A percentile compares a stretch with the other conserved stretches of the same genome.
Conservation (phyloP, 257 asterid genomes). For the Nicotiana obtusifolia region DNA sequence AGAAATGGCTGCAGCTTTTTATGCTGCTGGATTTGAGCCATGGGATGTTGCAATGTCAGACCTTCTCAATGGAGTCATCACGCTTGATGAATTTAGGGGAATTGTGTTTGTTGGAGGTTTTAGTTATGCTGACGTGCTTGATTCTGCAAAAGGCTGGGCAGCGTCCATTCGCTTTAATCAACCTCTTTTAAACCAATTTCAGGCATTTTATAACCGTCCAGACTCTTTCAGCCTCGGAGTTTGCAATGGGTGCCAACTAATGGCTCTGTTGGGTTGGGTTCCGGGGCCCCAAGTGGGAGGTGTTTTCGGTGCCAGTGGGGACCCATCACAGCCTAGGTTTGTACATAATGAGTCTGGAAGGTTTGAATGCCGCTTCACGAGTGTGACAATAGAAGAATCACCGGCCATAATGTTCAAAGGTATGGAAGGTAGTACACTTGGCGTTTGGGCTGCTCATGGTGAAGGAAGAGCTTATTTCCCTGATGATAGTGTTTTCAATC, state of each 20-base stretch:
- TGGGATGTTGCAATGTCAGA: constrained; percentile 95
- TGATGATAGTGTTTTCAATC: constrained; percentile 29
- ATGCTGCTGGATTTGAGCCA: constrained; percentile 89
- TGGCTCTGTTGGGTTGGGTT: constrained; percentile 96
- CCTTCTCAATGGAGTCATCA: constrained; percentile 60
- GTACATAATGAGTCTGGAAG: constrained; percentile 77
- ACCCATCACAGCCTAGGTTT: constrained; percentile 84
- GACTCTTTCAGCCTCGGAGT: constrained; percentile 94
- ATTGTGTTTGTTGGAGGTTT: constrained; percentile 87
- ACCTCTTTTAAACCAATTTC: constrained; percentile 67
- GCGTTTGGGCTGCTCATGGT: constrained; percentile 97
- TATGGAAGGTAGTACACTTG: constrained; percentile 84
- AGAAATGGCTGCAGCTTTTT: constrained; percentile 93
- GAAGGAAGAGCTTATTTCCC: constrained; percentile 94
- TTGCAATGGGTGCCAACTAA: constrained; percentile 93
- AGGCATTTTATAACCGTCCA: constrained; percentile 61
- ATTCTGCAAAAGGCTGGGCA: constrained; percentile 96
- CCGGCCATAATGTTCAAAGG: constrained; percentile 84
- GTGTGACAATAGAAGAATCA: constrained; percentile 68
- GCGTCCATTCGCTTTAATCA: constrained; percentile 77
- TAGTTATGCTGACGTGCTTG: constrained; percentile 94
- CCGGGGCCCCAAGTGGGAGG: constrained; percentile 84
- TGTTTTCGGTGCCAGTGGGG: constrained; percentile 52
- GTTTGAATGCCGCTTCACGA: constrained; percentile 82
- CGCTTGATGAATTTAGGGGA: constrained; percentile 55